Evolutionary conservation across 768 basidiomycete genomes (phyloP), one percentile per base, ranked within the genome.

Genomic region (Boletus reticuloceps): DNA sequence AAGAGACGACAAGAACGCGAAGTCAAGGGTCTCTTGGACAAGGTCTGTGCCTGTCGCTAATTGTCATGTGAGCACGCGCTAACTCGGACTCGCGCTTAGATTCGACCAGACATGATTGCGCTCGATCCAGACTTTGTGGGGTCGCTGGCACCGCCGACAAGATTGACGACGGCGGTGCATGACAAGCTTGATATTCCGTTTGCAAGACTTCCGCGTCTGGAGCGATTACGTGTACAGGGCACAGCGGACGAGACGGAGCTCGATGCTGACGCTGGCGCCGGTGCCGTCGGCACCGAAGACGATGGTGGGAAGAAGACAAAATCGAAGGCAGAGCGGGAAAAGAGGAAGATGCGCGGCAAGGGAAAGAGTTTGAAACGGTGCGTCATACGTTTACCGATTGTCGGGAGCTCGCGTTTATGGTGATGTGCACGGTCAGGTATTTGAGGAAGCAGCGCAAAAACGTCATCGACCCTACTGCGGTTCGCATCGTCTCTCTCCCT

Each of bases 371-470:
- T 94, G 67, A 96, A 94, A 71, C 78, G 93, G 77, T 85, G 64
- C 64, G 66, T 65, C 29, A 19, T 39, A 14, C 17, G n/a, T 10
- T 39, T 14, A 29, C 8, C 9, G 9, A 29, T 9, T 9, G 9
- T 29, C 29, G 29, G 9, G 14, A 37, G 13, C 36, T 39, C 31
- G 5, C 8, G n/a, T 34, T 22, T n/a, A 12, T 16, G 32, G 7
- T 14, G 6, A 17, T 6, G 17, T 14, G 37, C 19, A 8, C 27
- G 27, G 48, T 27, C 48, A 83, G 81, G 44, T 89, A 84, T 69
- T 70, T 97, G 58, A 81, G 91, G 64, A 97, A 94, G 76, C 90
- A 96, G 72, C 84, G 92, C 69, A 94, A 95, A 78, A 97, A 98
- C 65, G 91, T 98, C 46, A 83, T 98, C 58, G 94, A 98, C 68